Base-by-base conservation (phyloP, 1,284 basidiomycete genomes). In the Papiliotrema fonsecae region DNA sequence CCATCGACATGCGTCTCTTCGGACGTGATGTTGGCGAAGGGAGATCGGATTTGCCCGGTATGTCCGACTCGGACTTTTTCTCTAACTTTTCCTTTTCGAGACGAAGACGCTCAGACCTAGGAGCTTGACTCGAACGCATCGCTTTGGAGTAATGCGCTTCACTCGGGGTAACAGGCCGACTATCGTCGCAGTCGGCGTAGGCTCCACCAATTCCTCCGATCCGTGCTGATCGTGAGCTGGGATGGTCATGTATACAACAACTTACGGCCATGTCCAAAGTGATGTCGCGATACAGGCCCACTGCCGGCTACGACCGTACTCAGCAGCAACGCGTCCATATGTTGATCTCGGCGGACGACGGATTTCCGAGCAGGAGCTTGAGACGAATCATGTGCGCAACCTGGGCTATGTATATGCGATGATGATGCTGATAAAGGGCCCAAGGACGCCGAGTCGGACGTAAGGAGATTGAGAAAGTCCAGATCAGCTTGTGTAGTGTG, bases 171-270 rank as follows among this genome's bases (percentile, higher is more conserved):
- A 56, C 37, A 0, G 69, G 66, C 21, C 61, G 47, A 24, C 66
- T 65, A 30, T 67, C 64, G 45, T 74, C 72, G 46, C 70, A 73
- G 2, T 61, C 59, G 1, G 70, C 54, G 50, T 74, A 74, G 9
- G 65, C 56, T 9, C 72, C n/a, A n/a, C n/a, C n/a, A n/a, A n/a
- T n/a, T n/a, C n/a, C n/a, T n/a, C n/a, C n/a, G n/a, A n/a, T n/a
- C n/a, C n/a, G n/a, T n/a, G n/a, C n/a, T n/a, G n/a, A n/a, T n/a
- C n/a, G n/a, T n/a, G n/a, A n/a, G n/a, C n/a, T n/a, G n/a, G n/a
- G n/a, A n/a, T n/a, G n/a, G n/a, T n/a, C n/a, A n/a, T n/a, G n/a
- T n/a, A n/a, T n/a, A n/a, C n/a, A n/a, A n/a, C n/a, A n/a, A 40
- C 41, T 51, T 38, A 45, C 43, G 42, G 13, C 69, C 71, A 59